phyloP scores from a whole-genome alignment of 805 yeast genomes.

The Lipomyces yamanashiensis region DNA sequence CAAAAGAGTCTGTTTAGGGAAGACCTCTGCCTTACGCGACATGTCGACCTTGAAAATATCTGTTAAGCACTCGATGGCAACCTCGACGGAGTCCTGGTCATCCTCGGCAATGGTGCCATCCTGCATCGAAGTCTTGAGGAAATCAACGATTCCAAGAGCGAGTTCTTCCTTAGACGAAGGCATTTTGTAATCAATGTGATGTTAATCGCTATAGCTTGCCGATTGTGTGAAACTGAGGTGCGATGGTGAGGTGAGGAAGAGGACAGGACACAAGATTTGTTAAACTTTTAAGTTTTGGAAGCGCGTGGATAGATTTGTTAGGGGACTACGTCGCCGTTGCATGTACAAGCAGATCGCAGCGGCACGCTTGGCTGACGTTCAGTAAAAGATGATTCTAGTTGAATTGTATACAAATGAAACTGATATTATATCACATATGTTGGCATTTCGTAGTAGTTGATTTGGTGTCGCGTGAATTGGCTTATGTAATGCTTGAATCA shows the following conservation, averaged over 20 bases:
- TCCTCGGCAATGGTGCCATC: conserved; percentile 74
- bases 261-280: not conserved
- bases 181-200: conserved; percentile 2
- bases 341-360: no score
- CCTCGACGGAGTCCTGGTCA: conserved; percentile 85
- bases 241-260: not conserved
- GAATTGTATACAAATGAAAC: no score
- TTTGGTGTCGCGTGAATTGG: no score
- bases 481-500: no score
- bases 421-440: no score
- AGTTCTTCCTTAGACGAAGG: conserved; percentile 36
- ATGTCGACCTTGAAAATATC: conserved; percentile 78
- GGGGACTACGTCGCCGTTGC: not conserved
- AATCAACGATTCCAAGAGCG: conserved; percentile 75
- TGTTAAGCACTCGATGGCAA: conserved; percentile 77
- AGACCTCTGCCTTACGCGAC: conserved; percentile 44
- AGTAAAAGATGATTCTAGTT: no score
- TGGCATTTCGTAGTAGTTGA: no score
- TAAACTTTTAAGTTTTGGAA: conserved; percentile 6
- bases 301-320: conserved; percentile 15
- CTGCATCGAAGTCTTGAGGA: conserved; percentile 62
- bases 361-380: no score
- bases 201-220: not conserved
- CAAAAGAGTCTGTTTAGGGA: conserved; percentile 52
- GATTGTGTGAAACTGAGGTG: not conserved